Evolutionary conservation across 1,139 yeast genomes (phyloP), one percentile per base, ranked within the genome.

Genomic region (Suhomyces guaymorum): DNA sequence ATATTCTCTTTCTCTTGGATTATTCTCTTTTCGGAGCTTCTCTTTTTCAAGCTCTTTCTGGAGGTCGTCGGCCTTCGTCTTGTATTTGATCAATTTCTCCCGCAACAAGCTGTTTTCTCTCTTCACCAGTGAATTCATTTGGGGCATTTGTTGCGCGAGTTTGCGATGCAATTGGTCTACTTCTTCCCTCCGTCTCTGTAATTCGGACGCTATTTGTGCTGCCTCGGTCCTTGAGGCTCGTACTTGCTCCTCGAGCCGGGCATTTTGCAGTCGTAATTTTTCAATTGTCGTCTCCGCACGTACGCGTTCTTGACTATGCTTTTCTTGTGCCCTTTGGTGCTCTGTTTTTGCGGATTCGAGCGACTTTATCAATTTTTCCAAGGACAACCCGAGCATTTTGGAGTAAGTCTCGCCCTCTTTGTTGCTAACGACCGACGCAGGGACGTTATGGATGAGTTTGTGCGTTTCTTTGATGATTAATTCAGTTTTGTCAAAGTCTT

Each of bases 11-110:
- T n/a, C n/a, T n/a, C n/a, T n/a, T n/a, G n/a, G n/a, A n/a, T n/a
- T 5, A 4, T 17, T 18, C 22, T 5, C 10, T 20, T 18, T 2
- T 10, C n/a, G 5, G 24, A 11, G 11, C 27, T 17, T 28, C 27
- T 15, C 12, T 17, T 35, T 36, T 11, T 37, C 42, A 13, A 39
- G 27, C 28, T 43, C 38, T 28, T 32, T 28, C 17, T 34, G 31
- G 13, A 39, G 35, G 11, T 48, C 51, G 4, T 58, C 65, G 26
- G 63, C 60, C 24, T 64, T 48, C 6, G 41, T 46, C 44, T 62
- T 63, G 35, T 66, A 66, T 47, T 66, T 66, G 28, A 54, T 51
- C 36, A 66, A 54, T 40, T 66, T 66, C 15, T 53, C 55, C 18
- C 70, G 48, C 24, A 66, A 52, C 19, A 64, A 48, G 10, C 46